Evolutionary conservation across 805 yeast species (phyloP).

Genomic region (Metschnikowia colocasiae): DNA sequence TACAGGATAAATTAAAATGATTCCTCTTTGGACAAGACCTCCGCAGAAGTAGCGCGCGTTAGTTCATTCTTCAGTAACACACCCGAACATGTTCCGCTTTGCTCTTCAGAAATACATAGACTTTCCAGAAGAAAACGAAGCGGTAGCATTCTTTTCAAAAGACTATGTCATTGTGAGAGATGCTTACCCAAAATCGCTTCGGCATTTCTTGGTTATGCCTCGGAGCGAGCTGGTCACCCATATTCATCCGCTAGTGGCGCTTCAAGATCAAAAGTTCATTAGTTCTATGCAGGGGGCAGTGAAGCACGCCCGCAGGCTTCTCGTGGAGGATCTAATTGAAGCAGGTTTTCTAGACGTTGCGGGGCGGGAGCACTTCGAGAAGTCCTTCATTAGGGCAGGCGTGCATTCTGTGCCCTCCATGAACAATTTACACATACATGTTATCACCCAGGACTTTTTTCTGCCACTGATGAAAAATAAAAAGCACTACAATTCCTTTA

Average conservation of each 20-base stretch:
- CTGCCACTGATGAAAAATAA: conserved; percentile 54
- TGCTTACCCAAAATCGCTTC: conserved; percentile 56
- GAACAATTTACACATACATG: conserved; percentile 68
- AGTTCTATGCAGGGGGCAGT: conserved; percentile 29
- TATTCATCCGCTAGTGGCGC: conserved; percentile 50
- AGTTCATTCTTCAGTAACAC: not conserved
- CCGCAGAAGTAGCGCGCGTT: not conserved
- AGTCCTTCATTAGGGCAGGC: conserved; percentile 47
- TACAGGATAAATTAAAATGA: not conserved
- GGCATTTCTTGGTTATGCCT: conserved; percentile 64
- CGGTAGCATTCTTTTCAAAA: conserved; percentile 47
- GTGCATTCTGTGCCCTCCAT: conserved; percentile 71
- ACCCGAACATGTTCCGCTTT: conserved; percentile 41
- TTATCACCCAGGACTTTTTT: conserved; percentile 61
- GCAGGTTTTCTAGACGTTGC: conserved; percentile 14
- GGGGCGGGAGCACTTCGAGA: conserved; percentile 17
- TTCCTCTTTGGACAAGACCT: not conserved
- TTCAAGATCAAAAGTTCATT: conserved; percentile 30
- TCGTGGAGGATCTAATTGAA: conserved; percentile 28
- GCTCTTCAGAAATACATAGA: conserved; percentile 49
- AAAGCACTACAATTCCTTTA: conserved; percentile 70
- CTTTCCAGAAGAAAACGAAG: conserved; percentile 39
- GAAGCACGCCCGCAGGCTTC: conserved; percentile 31
- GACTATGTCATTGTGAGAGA: conserved; percentile 57
- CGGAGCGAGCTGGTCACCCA: conserved; percentile 38